Evolutionary conservation across 2,329 filamentous ascomycete genomes (phyloP).

Genomic region (Chaetomiaceae sp.): DNA sequence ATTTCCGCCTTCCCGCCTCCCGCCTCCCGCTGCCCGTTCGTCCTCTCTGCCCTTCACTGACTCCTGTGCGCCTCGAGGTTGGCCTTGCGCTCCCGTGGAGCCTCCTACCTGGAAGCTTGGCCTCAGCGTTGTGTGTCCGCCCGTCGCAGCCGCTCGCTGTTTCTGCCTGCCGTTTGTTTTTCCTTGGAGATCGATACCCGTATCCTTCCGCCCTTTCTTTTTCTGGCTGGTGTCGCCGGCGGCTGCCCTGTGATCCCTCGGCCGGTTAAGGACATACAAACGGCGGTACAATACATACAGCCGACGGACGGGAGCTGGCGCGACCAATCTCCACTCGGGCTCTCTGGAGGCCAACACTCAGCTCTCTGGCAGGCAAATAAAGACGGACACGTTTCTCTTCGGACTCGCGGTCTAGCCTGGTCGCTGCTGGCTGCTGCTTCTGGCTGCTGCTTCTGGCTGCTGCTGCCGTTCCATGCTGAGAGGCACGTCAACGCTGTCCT

Average conservation of each 20-base stretch:
- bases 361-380: constrained; percentile 11
- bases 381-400: constrained; percentile 4
- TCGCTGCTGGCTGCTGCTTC: not conserved
- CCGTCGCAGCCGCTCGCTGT: constrained; percentile 2
- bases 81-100: no score
- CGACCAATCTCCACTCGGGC: constrained; percentile 6
- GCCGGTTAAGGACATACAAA: constrained; percentile 19
- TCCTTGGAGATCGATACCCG: constrained; percentile 2
- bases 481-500: not conserved
- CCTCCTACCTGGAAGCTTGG: no score
- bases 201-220: constrained; percentile 1
- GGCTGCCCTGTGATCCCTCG: constrained; percentile 14
- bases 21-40: not conserved
- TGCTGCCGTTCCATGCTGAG: constrained; percentile 1
- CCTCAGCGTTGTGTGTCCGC: no score
- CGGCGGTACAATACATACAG: constrained; percentile 17
- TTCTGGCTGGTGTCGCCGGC: constrained; percentile 5
- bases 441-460: not conserved
- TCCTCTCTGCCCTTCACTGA: not conserved
- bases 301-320: constrained; percentile 11
- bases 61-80: constrained; percentile 1
- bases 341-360: not conserved
- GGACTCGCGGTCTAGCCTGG: not conserved
- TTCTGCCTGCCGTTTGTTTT: not conserved
- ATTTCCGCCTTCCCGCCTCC: constrained; percentile 2